Evolutionary conservation across 306 rosid species (phyloP).

Genomic region (Ormosia semicastrata): DNA sequence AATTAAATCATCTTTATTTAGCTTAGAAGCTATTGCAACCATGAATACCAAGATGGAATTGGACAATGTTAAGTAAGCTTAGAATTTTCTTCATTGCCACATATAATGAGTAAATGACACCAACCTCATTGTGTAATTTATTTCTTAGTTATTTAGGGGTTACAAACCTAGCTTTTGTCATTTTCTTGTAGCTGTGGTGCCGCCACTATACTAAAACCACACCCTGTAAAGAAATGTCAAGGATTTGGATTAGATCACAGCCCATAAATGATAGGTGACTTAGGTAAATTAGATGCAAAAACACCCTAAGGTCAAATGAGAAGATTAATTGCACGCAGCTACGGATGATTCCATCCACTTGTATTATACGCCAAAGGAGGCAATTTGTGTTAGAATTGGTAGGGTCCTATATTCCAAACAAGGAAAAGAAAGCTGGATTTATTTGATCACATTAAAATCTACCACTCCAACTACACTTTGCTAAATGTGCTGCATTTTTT

Average conservation of each 20-base stretch:
- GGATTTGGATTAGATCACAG: constrained; percentile 7
- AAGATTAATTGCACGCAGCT: constrained; percentile 22
- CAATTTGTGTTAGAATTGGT: constrained; percentile 21
- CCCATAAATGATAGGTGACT: constrained; percentile 26
- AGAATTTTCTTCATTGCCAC: not conserved
- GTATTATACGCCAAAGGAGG: constrained; percentile 22
- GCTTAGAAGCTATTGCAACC: not conserved
- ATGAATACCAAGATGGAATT: not conserved
- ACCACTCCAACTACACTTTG: constrained; percentile 10
- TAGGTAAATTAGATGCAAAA: constrained; percentile 28
- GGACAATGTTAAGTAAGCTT: not conserved
- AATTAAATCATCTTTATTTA: not conserved
- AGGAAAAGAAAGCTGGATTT: not conserved
- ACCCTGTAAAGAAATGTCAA: constrained; percentile 18
- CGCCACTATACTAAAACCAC: not conserved
- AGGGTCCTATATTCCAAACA: constrained; percentile 20
- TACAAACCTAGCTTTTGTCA: constrained; percentile 13
- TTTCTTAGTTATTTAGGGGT: not conserved
- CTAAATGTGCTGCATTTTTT: constrained; percentile 3
- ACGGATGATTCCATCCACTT: constrained; percentile 1
- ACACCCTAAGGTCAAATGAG: constrained; percentile 12
- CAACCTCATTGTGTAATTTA: not conserved
- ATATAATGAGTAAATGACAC: not conserved
- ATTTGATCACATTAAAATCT: not conserved
- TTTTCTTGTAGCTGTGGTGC: not conserved